Evolutionary conservation across 441 rosid species (phyloP).

Genomic region (Viola pubescens): DNA sequence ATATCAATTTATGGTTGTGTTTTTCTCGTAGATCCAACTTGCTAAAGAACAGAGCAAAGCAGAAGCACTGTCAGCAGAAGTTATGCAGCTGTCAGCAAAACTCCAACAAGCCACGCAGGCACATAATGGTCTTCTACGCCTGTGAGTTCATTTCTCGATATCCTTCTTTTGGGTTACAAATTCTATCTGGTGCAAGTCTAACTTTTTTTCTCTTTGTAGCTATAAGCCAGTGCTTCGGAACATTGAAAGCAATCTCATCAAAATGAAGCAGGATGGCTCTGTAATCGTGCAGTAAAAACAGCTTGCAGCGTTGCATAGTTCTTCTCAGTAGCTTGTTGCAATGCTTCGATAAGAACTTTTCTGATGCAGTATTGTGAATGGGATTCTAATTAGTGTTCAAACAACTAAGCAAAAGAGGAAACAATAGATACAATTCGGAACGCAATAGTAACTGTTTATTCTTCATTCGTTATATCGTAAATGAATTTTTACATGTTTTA

Average conservation of each 20-base stretch:
- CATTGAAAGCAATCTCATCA: constrained; percentile 74
- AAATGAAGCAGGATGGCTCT: constrained; percentile 75
- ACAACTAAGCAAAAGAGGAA: too few relatives aligned
- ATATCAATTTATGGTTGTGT: neutral
- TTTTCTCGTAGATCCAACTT: constrained; percentile 49
- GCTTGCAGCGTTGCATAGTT: neutral
- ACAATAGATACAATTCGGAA: too few relatives aligned
- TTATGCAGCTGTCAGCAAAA: constrained; percentile 68
- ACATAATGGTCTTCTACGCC: constrained; percentile 61
- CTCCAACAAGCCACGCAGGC: constrained; percentile 83
- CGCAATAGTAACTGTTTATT: too few relatives aligned
- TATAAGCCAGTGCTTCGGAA: constrained; percentile 80
- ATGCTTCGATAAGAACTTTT: too few relatives aligned
- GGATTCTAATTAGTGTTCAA: too few relatives aligned
- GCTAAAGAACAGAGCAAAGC: constrained; percentile 81
- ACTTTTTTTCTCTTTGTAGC: constrained; percentile 33
- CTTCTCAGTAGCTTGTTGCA: neutral
- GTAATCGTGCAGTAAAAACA: constrained; percentile 36
- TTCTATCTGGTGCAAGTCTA: neutral
- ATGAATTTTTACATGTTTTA: too few relatives aligned
- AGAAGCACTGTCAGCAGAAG: constrained; percentile 74
- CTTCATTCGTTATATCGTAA: too few relatives aligned
- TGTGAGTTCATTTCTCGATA: constrained; percentile 35
- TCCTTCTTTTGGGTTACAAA: neutral
- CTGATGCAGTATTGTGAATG: too few relatives aligned